These are phyloP conservation scores for Pythium chondricola DNA, from an alignment of 352 stramenopile genomes.

Conservation along the genomic window DNA sequence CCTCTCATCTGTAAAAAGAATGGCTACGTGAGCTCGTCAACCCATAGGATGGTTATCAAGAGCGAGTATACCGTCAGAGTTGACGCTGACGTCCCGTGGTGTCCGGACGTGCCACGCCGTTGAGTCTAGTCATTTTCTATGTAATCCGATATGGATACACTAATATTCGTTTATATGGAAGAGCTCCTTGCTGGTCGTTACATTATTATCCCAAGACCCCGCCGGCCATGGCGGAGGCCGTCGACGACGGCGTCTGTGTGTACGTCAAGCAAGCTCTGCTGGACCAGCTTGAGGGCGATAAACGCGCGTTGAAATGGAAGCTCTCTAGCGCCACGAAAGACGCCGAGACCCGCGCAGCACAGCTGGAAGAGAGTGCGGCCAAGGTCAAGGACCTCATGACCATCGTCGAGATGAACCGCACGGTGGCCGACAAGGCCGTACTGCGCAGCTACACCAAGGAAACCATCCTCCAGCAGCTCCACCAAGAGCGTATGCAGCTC, in stretches of 20 bases:
- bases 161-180: too few species aligned
- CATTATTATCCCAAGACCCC: too few species aligned
- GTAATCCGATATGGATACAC: too few species aligned
- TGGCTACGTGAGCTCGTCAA: too few species aligned
- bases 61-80: too few species aligned
- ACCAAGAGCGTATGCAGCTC: constrained; percentile 22
- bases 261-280: constrained; percentile 49
- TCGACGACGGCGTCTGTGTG: constrained; percentile 16
- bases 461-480: constrained; percentile 20
- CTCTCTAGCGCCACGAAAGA: constrained; percentile 31
- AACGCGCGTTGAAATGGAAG: constrained; percentile 45
- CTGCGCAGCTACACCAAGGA: constrained; percentile 35
- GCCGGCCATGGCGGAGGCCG: too few species aligned
- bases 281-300: constrained; percentile 45
- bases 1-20: too few species aligned
- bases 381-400: constrained; percentile 59
- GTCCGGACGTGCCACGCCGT: too few species aligned
- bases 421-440: constrained; percentile 32
- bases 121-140: too few species aligned
- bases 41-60: too few species aligned
- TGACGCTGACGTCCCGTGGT: too few species aligned
- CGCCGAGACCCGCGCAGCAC: constrained; percentile 28
- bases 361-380: constrained; percentile 29
- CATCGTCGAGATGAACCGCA: constrained; percentile 65
- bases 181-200: too few species aligned